Evolutionary conservation across 2,329 filamentous ascomycete genomes (phyloP).

Genomic region (Penicillium occitanis): DNA sequence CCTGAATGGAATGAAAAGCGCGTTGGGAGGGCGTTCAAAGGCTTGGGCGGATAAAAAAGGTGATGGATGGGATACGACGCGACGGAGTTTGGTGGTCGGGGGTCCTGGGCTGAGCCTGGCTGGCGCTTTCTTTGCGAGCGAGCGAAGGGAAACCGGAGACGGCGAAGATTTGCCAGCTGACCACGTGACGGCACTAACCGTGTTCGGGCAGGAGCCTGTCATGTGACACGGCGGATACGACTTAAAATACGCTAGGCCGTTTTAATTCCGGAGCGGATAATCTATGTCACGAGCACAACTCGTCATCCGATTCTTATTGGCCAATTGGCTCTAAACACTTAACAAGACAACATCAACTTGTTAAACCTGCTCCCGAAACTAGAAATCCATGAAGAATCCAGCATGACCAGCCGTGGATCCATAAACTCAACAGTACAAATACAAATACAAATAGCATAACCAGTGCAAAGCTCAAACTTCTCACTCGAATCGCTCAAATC

Average conservation of each 20-base stretch:
- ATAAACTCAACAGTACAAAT: conserved; percentile 5
- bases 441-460: conserved; percentile 1
- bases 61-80: conserved; percentile 26
- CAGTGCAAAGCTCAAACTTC: neutral
- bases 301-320: neutral
- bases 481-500: neutral
- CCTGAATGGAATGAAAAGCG: conserved; percentile 20
- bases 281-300: neutral
- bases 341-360: neutral
- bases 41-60: conserved; percentile 22
- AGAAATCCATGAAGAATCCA: neutral
- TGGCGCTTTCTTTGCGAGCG: neutral
- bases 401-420: conserved; percentile 13
- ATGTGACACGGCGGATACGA: neutral
- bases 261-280: neutral
- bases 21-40: conserved; percentile 19
- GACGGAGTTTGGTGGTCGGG: conserved; percentile 23
- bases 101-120: conserved; percentile 17
- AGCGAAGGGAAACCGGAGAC: conserved; percentile 19
- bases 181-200: conserved; percentile 17
- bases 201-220: neutral
- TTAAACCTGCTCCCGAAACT: neutral
- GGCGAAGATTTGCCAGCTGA: conserved; percentile 21
- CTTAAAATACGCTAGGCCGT: neutral
- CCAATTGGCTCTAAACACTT: neutral